Conservation (phyloP, 257 asterid species). For the Solanum infundibuliforme region DNA sequence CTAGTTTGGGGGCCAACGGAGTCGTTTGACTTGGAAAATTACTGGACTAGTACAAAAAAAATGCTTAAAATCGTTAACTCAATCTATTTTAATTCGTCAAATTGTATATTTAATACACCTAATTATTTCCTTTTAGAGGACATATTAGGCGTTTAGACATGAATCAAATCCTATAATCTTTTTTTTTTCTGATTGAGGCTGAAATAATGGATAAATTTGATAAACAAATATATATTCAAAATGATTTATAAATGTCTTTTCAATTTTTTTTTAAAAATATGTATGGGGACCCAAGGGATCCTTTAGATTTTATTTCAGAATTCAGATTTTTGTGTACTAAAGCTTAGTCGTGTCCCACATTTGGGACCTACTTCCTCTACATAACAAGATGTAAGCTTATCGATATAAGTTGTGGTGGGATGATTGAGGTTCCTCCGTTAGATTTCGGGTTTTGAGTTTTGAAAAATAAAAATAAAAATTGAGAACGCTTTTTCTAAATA, state of each 20-base stretch:
- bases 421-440: rapidly evolving
- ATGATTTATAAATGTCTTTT: background rate
- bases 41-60: background rate
- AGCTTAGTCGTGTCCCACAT: background rate
- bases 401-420: rapidly evolving
- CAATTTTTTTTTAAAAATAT: background rate
- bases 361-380: too few relatives aligned
- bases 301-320: background rate
- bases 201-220: background rate
- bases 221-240: background rate
- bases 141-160: background rate
- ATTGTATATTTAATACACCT: background rate
- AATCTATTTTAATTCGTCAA: rapidly evolving
- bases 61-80: background rate
- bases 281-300: background rate
- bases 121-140: background rate
- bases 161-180: background rate
- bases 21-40: background rate
- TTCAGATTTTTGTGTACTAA: background rate
- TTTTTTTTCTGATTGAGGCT: background rate
- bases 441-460: rapidly evolving
- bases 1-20: background rate
- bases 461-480: background rate
- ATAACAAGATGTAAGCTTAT: background rate
- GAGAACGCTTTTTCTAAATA: background rate